phyloP scores from a whole-genome alignment of 2,329 filamentous ascomycete species.

The Graphium sp. region DNA sequence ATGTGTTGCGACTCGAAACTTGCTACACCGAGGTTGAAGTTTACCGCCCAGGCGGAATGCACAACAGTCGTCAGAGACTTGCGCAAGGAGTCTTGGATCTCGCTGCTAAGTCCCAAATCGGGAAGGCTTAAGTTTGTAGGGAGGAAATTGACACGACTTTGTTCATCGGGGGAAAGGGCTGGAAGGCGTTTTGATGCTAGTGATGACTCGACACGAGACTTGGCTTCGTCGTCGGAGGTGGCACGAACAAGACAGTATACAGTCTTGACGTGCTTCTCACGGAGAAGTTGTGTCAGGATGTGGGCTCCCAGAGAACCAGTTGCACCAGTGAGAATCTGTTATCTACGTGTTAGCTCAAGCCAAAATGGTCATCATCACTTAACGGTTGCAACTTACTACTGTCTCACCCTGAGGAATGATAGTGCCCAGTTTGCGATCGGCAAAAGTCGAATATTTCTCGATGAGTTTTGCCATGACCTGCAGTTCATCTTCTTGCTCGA shows the following conservation, averaged over 20 bases:
- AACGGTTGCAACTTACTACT: constrained; percentile 5
- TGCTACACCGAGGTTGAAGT: constrained; percentile 30
- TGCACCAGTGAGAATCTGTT: constrained; percentile 35
- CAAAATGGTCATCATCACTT: background rate
- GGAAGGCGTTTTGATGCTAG: constrained; percentile 15
- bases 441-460: background rate
- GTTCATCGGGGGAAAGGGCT: constrained; percentile 14
- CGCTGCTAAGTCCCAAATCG: constrained; percentile 19
- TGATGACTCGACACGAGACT: constrained; percentile 12
- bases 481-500: background rate
- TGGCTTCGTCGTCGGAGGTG: constrained; percentile 13
- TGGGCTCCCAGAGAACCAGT: constrained; percentile 46
- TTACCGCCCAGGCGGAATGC: constrained; percentile 35
- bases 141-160: constrained; percentile 11
- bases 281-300: constrained; percentile 37
- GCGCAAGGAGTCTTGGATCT: constrained; percentile 11
- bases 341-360: background rate
- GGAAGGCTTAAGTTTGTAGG: constrained; percentile 20
- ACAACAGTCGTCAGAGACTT: constrained; percentile 22
- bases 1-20: constrained; percentile 30
- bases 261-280: constrained; percentile 34
- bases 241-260: constrained; percentile 33
- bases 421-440: no score
- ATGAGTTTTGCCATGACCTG: background rate
- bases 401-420: no score